These are phyloP conservation scores for Auricularia auricula-judae DNA, from an alignment of 768 basidiomycete species.

Conservation along the genomic window DNA sequence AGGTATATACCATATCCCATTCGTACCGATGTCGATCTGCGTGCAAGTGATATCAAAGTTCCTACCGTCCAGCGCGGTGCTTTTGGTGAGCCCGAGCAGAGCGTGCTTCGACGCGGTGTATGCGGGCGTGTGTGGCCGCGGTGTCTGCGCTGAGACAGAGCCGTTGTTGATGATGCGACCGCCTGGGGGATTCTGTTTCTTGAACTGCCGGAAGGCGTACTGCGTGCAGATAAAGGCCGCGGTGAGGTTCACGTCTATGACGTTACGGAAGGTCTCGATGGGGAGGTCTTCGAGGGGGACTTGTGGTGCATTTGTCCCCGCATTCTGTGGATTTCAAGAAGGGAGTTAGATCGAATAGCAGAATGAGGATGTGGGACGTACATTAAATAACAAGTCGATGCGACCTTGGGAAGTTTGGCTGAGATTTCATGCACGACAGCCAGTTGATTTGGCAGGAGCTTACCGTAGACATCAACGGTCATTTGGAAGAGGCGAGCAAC, in stretches of 20 bases:
- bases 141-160: conserved; percentile 59
- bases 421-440: not conserved
- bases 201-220: conserved; percentile 66
- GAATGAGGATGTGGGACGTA: not conserved
- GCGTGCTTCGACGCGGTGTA: conserved; percentile 80
- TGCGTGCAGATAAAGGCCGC: conserved; percentile 69
- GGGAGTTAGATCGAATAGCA: not conserved
- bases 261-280: conserved; percentile 48
- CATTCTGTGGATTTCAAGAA: not conserved
- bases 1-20: not conserved
- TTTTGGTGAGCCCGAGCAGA: conserved; percentile 64
- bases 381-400: not conserved
- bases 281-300: conserved; percentile 49
- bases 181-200: conserved; percentile 57
- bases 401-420: not conserved
- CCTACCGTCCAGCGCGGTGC: conserved; percentile 67
- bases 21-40: conserved; percentile 69
- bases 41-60: conserved; percentile 62
- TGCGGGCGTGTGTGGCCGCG: conserved; percentile 49
- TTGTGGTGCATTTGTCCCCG: not conserved
- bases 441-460: conserved; percentile 1
- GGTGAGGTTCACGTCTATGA: conserved; percentile 61
- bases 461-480: conserved; percentile 47
- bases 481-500: conserved; percentile 48
- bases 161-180: conserved; percentile 82